Conservation (phyloP, 2,329 filamentous ascomycete species). For the Cadophora sp. region DNA sequence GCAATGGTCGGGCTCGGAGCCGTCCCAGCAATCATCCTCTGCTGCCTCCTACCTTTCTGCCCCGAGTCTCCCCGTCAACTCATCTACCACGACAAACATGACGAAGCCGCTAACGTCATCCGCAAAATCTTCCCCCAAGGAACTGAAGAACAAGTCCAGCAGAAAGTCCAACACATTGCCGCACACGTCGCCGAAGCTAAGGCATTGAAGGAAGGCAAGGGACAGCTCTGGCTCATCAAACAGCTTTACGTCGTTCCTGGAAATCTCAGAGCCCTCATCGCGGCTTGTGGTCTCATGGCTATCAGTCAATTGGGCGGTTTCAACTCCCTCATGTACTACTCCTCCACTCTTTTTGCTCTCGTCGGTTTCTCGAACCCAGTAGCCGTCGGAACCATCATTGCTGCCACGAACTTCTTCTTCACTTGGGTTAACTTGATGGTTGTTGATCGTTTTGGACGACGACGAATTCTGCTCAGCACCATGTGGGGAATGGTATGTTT, state of each 20-base stretch:
- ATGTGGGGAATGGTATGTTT: slow-evolving; percentile 49
- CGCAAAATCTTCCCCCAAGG: slow-evolving; percentile 51
- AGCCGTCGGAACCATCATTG: slow-evolving; percentile 54
- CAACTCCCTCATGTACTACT: slow-evolving; percentile 55
- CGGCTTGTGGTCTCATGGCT: slow-evolving; percentile 59
- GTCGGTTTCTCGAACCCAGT: slow-evolving; percentile 58
- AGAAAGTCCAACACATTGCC: slow-evolving; percentile 53
- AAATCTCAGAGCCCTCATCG: slow-evolving; percentile 54
- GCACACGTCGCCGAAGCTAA: slow-evolving; percentile 50
- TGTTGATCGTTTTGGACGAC: slow-evolving; percentile 55
- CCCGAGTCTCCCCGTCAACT: slow-evolving; percentile 74
- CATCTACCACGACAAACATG: slow-evolving; percentile 64
- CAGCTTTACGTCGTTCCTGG: slow-evolving; percentile 53
- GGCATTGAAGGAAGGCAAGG: slow-evolving; percentile 49
- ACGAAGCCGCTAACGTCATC: slow-evolving; percentile 56
- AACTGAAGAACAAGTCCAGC: slow-evolving; percentile 51
- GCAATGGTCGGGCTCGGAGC: slow-evolving; percentile 72
- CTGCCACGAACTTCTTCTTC: slow-evolving; percentile 57
- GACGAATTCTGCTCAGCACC: slow-evolving; percentile 54
- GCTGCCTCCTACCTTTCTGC: slow-evolving; percentile 66
- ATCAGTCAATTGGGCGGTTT: slow-evolving; percentile 56
- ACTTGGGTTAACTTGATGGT: slow-evolving; percentile 56
- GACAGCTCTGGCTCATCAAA: slow-evolving; percentile 51
- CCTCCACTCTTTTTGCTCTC: slow-evolving; percentile 51
- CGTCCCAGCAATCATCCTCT: slow-evolving; percentile 66